Percentiles rank a stretch among this genome's conserved stretches.
phyloP scores from a whole-genome alignment of 305 asterid genomes.

The Fraxinus nigra region DNA sequence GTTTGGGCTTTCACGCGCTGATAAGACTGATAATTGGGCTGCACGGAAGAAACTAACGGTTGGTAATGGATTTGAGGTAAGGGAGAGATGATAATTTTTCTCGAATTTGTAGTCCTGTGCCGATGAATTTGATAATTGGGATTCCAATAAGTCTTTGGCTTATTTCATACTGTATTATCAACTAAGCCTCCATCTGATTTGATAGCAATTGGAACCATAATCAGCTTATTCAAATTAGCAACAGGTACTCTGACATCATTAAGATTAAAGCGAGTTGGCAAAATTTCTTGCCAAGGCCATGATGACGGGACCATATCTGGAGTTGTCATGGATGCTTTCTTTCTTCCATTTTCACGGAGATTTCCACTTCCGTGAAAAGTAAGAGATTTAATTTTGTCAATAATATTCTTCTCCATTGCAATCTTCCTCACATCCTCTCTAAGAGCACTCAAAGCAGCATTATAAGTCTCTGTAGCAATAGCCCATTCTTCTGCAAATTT shows the following conservation, averaged over 20 bases:
- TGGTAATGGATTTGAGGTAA: too few relatives aligned
- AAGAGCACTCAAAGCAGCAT: constrained; percentile 51
- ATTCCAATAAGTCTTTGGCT: background rate
- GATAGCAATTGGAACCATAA: constrained; percentile 57
- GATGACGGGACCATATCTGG: constrained; percentile 46
- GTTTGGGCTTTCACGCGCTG: too few relatives aligned
- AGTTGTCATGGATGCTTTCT: constrained; percentile 33
- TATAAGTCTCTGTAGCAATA: constrained; percentile 54
- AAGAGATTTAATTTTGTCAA: constrained; percentile 43
- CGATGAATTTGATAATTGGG: too few relatives aligned
- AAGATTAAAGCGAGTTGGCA: constrained; percentile 48
- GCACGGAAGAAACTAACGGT: too few relatives aligned
- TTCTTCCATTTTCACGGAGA: constrained; percentile 42
- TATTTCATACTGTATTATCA: constrained; percentile 55
- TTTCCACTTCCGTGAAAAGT: constrained; percentile 42
- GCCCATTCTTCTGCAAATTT: constrained; percentile 74
- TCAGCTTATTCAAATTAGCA: constrained; percentile 48
- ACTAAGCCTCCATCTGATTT: constrained; percentile 59
- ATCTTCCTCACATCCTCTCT: constrained; percentile 64
- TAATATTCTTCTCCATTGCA: constrained; percentile 42
- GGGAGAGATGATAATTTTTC: too few relatives aligned
- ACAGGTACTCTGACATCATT: constrained; percentile 47
- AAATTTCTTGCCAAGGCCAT: constrained; percentile 68
- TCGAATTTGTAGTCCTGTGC: too few relatives aligned
- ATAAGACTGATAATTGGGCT: too few relatives aligned